These are phyloP conservation scores for Capsella bursapastoris DNA, from an alignment of 345 rosid genomes.

Conservation along the genomic window DNA sequence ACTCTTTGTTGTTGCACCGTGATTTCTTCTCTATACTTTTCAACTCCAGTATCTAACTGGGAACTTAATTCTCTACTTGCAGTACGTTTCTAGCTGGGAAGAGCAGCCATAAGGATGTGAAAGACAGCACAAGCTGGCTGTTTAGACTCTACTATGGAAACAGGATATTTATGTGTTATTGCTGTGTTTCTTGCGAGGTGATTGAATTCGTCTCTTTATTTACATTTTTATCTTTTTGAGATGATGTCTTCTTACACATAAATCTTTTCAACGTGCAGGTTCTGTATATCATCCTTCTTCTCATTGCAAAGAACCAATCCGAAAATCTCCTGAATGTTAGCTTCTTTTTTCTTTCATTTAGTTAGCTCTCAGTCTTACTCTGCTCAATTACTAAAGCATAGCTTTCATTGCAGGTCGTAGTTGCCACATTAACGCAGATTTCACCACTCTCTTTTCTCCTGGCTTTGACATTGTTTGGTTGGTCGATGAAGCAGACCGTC, in stretches of 20 bases:
- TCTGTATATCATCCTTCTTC: constrained; percentile 85
- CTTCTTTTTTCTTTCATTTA: constrained; percentile 10
- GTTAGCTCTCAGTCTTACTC: neutral
- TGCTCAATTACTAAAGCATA: constrained; percentile 4
- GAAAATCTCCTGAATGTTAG: constrained; percentile 76
- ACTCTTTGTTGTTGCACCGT: neutral
- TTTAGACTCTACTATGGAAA: constrained; percentile 95
- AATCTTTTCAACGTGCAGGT: constrained; percentile 52
- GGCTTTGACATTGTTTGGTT: constrained; percentile 73
- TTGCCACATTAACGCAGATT: constrained; percentile 49
- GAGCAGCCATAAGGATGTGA: constrained; percentile 94
- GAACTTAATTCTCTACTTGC: constrained; percentile 44
- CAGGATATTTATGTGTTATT: constrained; percentile 93
- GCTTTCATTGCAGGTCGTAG: constrained; percentile 56
- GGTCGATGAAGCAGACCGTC: constrained; percentile 80
- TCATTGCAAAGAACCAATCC: constrained; percentile 64
- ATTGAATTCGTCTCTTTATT: constrained; percentile 3
- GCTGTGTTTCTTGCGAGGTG: constrained; percentile 98
- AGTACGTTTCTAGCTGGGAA: constrained; percentile 93
- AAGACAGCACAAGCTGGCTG: constrained; percentile 96
- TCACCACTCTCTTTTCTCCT: constrained; percentile 62
- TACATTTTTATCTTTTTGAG: neutral
- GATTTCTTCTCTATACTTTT: constrained; percentile 1
- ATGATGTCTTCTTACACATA: constrained; percentile 9
- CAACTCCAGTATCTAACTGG: neutral